phyloP scores from a whole-genome alignment of 2,329 filamentous ascomycete species.

The Alternaria metachromatica region DNA sequence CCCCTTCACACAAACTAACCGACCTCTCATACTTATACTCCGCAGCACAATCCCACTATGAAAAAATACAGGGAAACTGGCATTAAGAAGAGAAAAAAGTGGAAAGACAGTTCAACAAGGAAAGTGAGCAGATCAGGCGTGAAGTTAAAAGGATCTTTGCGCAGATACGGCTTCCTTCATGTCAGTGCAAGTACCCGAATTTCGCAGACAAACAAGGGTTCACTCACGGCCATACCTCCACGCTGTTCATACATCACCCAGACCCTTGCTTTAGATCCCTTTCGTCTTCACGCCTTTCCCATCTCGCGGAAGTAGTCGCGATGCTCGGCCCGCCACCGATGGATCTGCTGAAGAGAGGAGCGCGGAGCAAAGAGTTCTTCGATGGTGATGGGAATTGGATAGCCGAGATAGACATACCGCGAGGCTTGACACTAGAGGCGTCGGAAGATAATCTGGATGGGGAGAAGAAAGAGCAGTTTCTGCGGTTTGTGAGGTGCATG shows the following conservation, averaged over 20 bases:
- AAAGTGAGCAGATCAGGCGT: neutral
- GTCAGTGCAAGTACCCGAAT: neutral
- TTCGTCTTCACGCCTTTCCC: constrained; percentile 2
- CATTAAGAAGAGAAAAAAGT: neutral
- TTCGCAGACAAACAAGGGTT: neutral
- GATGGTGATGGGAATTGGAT: constrained; percentile 27
- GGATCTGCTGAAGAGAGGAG: constrained; percentile 18
- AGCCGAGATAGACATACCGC: constrained; percentile 11
- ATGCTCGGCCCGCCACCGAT: constrained; percentile 26
- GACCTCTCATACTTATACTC: no score
- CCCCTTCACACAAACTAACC: no score
- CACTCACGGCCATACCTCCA: neutral
- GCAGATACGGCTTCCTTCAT: neutral
- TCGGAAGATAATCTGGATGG: constrained; percentile 27
- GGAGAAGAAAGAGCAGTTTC: constrained; percentile 34
- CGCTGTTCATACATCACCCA: neutral
- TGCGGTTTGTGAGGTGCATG: constrained; percentile 45
- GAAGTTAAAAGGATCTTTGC: neutral
- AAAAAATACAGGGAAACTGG: neutral
- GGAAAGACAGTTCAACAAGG: neutral
- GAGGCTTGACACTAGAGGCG: constrained; percentile 12
- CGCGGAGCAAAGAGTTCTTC: constrained; percentile 22
- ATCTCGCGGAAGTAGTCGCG: constrained; percentile 38
- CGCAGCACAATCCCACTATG: neutral
- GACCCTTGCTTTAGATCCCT: neutral